A percentile compares a stretch with the other conserved stretches of the same genome.
These are phyloP conservation scores for Striga hermonthica DNA, from an alignment of 305 asterid genomes.

Conservation along the genomic window DNA sequence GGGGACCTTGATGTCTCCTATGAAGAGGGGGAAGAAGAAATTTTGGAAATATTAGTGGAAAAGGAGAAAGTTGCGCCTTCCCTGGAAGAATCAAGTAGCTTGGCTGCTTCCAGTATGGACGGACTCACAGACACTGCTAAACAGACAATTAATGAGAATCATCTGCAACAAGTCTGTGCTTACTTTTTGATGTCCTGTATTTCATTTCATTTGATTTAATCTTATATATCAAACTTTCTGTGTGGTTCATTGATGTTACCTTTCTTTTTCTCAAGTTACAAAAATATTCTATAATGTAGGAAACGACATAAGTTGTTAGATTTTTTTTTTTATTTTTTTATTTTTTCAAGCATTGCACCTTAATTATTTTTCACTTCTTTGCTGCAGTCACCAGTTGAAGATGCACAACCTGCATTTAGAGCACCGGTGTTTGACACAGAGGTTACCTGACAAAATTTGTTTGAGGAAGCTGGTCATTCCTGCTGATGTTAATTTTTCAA, in stretches of 20 bases:
- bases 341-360: neutral
- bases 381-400: constrained; percentile 48
- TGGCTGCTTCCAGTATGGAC: constrained; percentile 34
- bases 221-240: neutral
- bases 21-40: constrained; percentile 35
- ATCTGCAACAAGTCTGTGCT: constrained; percentile 34
- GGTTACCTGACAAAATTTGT: constrained; percentile 41
- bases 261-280: constrained; percentile 14
- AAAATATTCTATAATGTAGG: neutral
- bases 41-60: constrained; percentile 31
- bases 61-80: constrained; percentile 29
- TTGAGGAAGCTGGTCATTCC: constrained; percentile 25
- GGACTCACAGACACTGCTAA: constrained; percentile 33
- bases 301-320: neutral
- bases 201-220: constrained; percentile 2
- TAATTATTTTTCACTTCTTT: constrained; percentile 27
- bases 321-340: constrained; percentile 23
- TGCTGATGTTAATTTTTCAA: constrained; percentile 20
- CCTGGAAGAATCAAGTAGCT: constrained; percentile 29
- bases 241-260: constrained; percentile 10
- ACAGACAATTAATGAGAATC: constrained; percentile 32
- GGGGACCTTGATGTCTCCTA: constrained; percentile 36
- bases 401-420: constrained; percentile 48
- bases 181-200: constrained; percentile 18
- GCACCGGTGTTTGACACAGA: constrained; percentile 66